Conservation (phyloP, 1,284 basidiomycete genomes). For the Rhodofomes roseus region DNA sequence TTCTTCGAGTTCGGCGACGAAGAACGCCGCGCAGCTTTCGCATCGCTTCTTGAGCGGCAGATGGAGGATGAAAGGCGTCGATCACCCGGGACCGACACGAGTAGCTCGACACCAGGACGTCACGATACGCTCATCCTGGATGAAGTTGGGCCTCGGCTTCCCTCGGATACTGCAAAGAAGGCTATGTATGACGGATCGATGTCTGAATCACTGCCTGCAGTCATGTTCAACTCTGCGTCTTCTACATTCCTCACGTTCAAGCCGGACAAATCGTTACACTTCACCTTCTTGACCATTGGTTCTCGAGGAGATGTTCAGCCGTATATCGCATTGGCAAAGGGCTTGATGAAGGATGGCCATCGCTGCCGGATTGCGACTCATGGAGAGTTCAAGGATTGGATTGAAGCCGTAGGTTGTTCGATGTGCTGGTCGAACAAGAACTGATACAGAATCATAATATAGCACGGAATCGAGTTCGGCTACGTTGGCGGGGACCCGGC, state of each 20-base stretch:
- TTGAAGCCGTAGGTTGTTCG: slow-evolving; percentile 73
- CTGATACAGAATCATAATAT: slow-evolving; percentile 3
- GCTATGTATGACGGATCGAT: slow-evolving; percentile 34
- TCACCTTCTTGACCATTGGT: slow-evolving; percentile 94
- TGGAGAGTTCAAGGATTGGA: slow-evolving; percentile 92
- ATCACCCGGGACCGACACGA: slow-evolving; percentile 37
- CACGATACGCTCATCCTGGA: slow-evolving; percentile 71
- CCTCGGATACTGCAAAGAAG: not conserved
- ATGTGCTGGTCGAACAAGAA: not conserved
- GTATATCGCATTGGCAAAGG: slow-evolving; percentile 92
- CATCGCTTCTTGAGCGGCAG: slow-evolving; percentile 72
- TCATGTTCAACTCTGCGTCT: slow-evolving; percentile 92
- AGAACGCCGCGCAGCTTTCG: slow-evolving; percentile 76
- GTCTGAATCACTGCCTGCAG: slow-evolving; percentile 71
- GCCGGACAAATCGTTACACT: slow-evolving; percentile 76
- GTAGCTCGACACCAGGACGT: slow-evolving; percentile 43
- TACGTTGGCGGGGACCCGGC: slow-evolving; percentile 96
- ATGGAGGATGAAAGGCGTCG: slow-evolving; percentile 69
- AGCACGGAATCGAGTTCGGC: slow-evolving; percentile 92
- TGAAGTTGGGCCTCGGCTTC: slow-evolving; percentile 56
- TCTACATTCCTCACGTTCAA: slow-evolving; percentile 95
- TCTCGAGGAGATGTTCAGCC: slow-evolving; percentile 93
- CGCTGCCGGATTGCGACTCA: slow-evolving; percentile 86
- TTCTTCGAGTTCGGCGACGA: slow-evolving; percentile 91
- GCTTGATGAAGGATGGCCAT: slow-evolving; percentile 88